Evolutionary conservation across 2,329 filamentous ascomycete species (phyloP).

Genomic region (Botrytis medusae): DNA sequence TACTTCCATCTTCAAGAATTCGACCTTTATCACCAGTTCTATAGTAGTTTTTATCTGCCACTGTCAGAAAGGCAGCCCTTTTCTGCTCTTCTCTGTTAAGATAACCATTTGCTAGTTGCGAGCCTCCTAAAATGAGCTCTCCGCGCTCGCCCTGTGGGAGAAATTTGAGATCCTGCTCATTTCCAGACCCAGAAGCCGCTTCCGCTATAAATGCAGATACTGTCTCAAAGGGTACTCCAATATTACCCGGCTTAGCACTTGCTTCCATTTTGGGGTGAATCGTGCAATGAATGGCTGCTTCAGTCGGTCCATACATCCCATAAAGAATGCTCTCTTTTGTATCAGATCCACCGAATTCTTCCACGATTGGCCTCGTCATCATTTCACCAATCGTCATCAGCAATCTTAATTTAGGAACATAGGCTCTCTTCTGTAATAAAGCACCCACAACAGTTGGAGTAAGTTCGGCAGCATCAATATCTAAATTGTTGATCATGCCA

Average conservation of each 20-base stretch:
- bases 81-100: slow-evolving; percentile 80
- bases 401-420: slow-evolving; percentile 66
- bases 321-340: slow-evolving; percentile 64
- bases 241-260: slow-evolving; percentile 61
- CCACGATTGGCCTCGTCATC: slow-evolving; percentile 74
- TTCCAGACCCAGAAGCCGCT: slow-evolving; percentile 25
- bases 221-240: slow-evolving; percentile 76
- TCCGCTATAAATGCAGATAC: slow-evolving; percentile 49
- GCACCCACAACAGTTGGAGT: slow-evolving; percentile 85
- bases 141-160: slow-evolving; percentile 39
- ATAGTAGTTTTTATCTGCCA: slow-evolving; percentile 67
- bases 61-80: slow-evolving; percentile 65
- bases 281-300: slow-evolving; percentile 89
- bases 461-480: slow-evolving; percentile 81
- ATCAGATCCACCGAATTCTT: slow-evolving; percentile 67
- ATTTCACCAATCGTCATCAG: slow-evolving; percentile 91
- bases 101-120: slow-evolving; percentile 78
- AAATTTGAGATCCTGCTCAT: slow-evolving; percentile 31
- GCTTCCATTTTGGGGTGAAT: slow-evolving; percentile 63
- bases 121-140: slow-evolving; percentile 78
- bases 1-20: slow-evolving; percentile 62
- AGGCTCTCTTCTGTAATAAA: slow-evolving; percentile 64
- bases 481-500: slow-evolving; percentile 59
- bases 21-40: slow-evolving; percentile 82
- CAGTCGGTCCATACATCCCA: slow-evolving; percentile 94